phyloP scores from a whole-genome alignment of 331 rosid genomes.

The Pyracantha coccinea region DNA sequence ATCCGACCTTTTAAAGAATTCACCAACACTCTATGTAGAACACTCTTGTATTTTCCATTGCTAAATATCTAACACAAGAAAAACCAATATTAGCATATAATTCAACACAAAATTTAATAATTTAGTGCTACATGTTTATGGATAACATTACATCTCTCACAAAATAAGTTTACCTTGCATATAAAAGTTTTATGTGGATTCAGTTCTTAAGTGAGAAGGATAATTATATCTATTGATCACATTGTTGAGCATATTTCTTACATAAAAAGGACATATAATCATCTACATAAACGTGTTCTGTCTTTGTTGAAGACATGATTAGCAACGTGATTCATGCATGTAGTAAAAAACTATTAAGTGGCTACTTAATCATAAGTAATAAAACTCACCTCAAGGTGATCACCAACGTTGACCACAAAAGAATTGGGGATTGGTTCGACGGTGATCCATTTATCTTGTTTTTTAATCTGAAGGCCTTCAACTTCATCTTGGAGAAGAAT shows the following conservation, averaged over 20 bases:
- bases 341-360: neutral
- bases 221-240: no score
- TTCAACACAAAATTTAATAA: no score
- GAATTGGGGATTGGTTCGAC: slow-evolving; percentile 67
- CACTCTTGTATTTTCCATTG: slow-evolving; percentile 77
- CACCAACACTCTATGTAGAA: slow-evolving; percentile 61
- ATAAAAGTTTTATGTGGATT: no score
- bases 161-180: no score
- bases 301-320: no score
- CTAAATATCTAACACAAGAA: slow-evolving; percentile 45
- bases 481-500: slow-evolving; percentile 79
- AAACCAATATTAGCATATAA: neutral
- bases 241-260: no score
- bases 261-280: no score
- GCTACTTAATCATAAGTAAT: no score
- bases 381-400: slow-evolving; percentile 67
- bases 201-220: no score
- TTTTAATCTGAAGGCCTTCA: slow-evolving; percentile 67
- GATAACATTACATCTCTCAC: neutral
- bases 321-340: neutral
- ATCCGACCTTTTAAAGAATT: slow-evolving; percentile 33
- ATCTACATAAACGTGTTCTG: no score
- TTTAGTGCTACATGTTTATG: neutral
- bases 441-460: slow-evolving; percentile 64
- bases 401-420: slow-evolving; percentile 82